These are phyloP conservation scores for Acrocalymma vagum DNA, from an alignment of 2,329 filamentous ascomycete genomes.

Conservation along the genomic window DNA sequence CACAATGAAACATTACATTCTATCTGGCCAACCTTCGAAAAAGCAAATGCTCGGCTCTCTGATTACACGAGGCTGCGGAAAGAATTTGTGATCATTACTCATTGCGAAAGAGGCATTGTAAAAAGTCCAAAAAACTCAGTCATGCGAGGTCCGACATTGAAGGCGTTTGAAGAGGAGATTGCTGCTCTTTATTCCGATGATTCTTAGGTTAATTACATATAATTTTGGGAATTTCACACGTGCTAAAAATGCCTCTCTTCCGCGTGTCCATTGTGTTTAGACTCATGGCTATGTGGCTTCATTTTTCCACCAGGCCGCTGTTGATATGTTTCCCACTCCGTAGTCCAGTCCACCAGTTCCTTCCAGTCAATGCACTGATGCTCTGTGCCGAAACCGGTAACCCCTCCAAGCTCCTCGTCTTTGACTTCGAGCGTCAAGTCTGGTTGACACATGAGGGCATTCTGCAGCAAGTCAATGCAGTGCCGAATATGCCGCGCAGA, in stretches of 20 bases:
- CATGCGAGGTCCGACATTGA: slow-evolving; percentile 2
- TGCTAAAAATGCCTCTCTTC: too few species aligned
- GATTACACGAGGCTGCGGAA: slow-evolving; percentile 1
- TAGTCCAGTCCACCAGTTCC: slow-evolving; percentile 13
- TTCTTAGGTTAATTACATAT: too few species aligned
- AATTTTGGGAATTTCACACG: too few species aligned
- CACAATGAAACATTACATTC: not conserved
- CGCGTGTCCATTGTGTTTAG: too few species aligned
- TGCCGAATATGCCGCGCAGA: slow-evolving; percentile 13
- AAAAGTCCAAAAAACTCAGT: slow-evolving; percentile 1
- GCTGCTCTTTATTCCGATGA: not conserved
- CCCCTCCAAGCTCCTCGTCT: slow-evolving; percentile 12
- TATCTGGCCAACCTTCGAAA: not conserved
- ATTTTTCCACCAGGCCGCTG: too few species aligned
- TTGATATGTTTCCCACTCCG: slow-evolving; percentile 15
- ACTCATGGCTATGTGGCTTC: too few species aligned
- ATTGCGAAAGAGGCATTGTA: not conserved
- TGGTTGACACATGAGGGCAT: slow-evolving; percentile 20
- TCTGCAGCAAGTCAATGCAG: slow-evolving; percentile 21
- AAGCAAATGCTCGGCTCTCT: slow-evolving; percentile 4
- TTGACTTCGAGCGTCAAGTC: slow-evolving; percentile 21
- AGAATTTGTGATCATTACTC: slow-evolving; percentile 3
- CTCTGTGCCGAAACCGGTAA: slow-evolving; percentile 20
- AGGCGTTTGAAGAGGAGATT: not conserved
- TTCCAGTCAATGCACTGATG: slow-evolving; percentile 21